Evolutionary conservation across 805 yeast genomes (phyloP).

Genomic region (Metschnikowia lachancei): DNA sequence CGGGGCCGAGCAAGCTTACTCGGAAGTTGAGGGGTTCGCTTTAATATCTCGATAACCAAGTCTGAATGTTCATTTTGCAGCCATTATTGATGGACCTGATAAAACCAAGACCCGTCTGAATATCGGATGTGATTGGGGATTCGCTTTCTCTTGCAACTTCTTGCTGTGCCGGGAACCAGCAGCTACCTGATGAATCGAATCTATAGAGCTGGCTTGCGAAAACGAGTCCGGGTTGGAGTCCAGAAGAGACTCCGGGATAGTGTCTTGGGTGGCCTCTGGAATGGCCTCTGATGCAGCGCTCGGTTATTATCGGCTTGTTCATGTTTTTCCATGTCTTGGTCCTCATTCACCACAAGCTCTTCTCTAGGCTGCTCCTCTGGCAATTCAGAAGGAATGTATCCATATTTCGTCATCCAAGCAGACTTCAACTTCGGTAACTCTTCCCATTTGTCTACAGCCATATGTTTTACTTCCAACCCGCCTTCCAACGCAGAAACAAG

Average conservation of each 20-base stretch:
- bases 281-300: too few relatives aligned
- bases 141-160: too few relatives aligned
- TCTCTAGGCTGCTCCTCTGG: not conserved
- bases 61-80: not conserved
- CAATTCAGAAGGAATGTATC: not conserved
- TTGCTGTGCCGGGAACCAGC: not conserved
- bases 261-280: not conserved
- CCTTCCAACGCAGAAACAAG: conserved; percentile 15
- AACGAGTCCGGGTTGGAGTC: too few relatives aligned
- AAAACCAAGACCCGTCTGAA: not conserved
- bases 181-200: not conserved
- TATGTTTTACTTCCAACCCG: conserved; percentile 19
- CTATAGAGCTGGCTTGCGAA: not conserved
- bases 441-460: conserved; percentile 22
- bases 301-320: too few relatives aligned
- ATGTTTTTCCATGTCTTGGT: too few relatives aligned
- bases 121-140: too few relatives aligned
- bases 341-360: not conserved
- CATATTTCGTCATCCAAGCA: not conserved
- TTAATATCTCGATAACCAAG: too few relatives aligned
- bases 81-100: not conserved
- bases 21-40: too few relatives aligned
- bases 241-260: not conserved
- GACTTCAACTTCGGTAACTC: conserved; percentile 9
- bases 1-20: too few relatives aligned